Evolutionary conservation across 2,329 filamentous ascomycete species (phyloP).

Genomic region (Exophiala bonariae): DNA sequence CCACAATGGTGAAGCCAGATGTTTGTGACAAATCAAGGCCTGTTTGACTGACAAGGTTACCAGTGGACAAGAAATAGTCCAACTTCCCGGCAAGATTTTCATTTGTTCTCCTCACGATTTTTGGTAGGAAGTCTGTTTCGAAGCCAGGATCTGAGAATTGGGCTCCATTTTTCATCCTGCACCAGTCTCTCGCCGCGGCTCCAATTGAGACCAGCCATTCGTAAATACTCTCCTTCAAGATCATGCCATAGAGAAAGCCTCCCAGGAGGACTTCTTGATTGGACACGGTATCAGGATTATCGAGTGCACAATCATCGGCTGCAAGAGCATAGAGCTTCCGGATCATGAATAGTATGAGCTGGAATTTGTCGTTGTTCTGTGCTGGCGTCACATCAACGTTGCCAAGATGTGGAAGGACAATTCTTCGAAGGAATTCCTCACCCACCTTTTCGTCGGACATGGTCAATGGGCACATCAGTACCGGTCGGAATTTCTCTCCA

Average conservation of each 20-base stretch:
- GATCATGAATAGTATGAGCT: slow-evolving; percentile 92
- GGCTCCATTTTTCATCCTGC: slow-evolving; percentile 50
- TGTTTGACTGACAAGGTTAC: slow-evolving; percentile 86
- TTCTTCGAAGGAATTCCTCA: slow-evolving; percentile 83
- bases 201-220: slow-evolving; percentile 76
- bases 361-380: slow-evolving; percentile 90
- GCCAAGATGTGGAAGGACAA: slow-evolving; percentile 89
- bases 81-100: slow-evolving; percentile 84
- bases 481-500: slow-evolving; percentile 86
- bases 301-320: slow-evolving; percentile 85
- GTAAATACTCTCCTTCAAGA: slow-evolving; percentile 90
- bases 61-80: slow-evolving; percentile 95
- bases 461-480: slow-evolving; percentile 79
- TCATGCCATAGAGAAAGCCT: slow-evolving; percentile 91
- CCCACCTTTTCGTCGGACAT: slow-evolving; percentile 87
- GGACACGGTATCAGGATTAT: slow-evolving; percentile 95
- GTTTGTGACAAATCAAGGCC: slow-evolving; percentile 93
- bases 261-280: slow-evolving; percentile 94
- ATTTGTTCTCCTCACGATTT: slow-evolving; percentile 77
- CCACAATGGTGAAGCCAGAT: slow-evolving; percentile 93
- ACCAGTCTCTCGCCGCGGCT: slow-evolving; percentile 55
- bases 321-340: slow-evolving; percentile 92
- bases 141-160: slow-evolving; percentile 77
- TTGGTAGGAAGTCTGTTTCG: slow-evolving; percentile 72
- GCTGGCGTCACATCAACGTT: slow-evolving; percentile 78